Evolutionary conservation across 495 filamentous ascomycete species (phyloP).

Genomic region (Cenococcum geophilum): DNA sequence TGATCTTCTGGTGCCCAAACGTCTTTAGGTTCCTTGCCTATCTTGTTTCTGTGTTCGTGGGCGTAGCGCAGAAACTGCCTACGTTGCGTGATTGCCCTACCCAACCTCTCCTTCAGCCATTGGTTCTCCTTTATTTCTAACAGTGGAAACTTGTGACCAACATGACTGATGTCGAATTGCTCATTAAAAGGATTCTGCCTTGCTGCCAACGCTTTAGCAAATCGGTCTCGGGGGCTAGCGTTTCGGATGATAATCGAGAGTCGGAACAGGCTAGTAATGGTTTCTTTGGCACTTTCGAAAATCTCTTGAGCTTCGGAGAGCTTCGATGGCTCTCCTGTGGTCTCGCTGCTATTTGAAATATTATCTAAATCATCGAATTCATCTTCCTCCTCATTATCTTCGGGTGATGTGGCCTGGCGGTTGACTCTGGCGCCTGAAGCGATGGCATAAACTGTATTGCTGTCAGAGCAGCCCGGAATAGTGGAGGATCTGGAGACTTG

Average conservation of each 20-base stretch:
- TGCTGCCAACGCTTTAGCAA: constrained; percentile 15
- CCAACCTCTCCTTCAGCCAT: constrained; percentile 17
- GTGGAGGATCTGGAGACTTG: not conserved
- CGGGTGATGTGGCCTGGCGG: not conserved
- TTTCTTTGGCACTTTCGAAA: constrained; percentile 12
- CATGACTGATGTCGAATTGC: constrained; percentile 28
- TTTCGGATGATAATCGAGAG: constrained; percentile 27
- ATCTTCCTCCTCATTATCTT: constrained; percentile 2
- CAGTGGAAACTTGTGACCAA: constrained; percentile 25
- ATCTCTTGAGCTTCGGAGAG: constrained; percentile 23
- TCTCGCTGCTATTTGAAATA: not conserved
- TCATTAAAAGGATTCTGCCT: constrained; percentile 16
- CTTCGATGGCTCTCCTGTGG: not conserved
- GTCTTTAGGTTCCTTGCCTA: not conserved
- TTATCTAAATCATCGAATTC: not conserved
- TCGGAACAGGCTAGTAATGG: constrained; percentile 22
- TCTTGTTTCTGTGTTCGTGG: constrained; percentile 20
- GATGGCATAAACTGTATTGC: constrained; percentile 12
- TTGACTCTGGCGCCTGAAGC: constrained; percentile 17
- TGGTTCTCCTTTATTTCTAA: constrained; percentile 11
- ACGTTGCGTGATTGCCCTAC: constrained; percentile 21
- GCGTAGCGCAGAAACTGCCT: constrained; percentile 22
- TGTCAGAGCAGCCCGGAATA: not conserved
- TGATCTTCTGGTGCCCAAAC: not conserved
- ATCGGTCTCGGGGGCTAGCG: constrained; percentile 26